Evolutionary conservation across 345 rosid genomes (phyloP).

Genomic region (Euphorbia pulcherrima): DNA sequence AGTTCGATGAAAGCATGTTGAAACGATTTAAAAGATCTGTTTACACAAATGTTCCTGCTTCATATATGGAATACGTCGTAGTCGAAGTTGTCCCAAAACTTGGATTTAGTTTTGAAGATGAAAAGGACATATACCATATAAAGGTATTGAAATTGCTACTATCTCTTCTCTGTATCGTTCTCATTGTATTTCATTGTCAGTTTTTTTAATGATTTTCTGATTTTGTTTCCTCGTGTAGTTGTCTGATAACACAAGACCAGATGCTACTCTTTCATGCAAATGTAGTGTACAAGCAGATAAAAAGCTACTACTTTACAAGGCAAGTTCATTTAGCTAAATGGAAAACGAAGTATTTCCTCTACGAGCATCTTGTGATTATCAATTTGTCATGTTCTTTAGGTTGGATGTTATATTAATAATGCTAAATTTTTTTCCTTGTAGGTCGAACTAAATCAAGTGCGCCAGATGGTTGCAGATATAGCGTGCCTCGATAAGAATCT

Average conservation of each 20-base stretch:
- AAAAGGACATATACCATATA: constrained; percentile 50
- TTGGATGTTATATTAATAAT: constrained; percentile 2
- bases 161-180: not conserved
- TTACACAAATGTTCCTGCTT: constrained; percentile 39
- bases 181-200: not conserved
- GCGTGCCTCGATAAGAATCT: constrained; percentile 56
- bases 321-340: constrained; percentile 25
- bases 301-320: constrained; percentile 51
- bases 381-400: not conserved
- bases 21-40: constrained; percentile 30
- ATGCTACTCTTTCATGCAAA: constrained; percentile 46
- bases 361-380: not conserved
- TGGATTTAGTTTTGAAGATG: constrained; percentile 29
- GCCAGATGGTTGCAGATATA: constrained; percentile 52
- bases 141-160: constrained; percentile 35
- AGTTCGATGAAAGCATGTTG: constrained; percentile 25
- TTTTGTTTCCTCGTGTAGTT: constrained; percentile 33
- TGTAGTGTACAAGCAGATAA: constrained; percentile 42
- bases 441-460: constrained; percentile 42
- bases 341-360: not conserved
- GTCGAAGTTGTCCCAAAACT: constrained; percentile 35
- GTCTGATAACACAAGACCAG: constrained; percentile 25
- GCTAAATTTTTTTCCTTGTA: constrained; percentile 19
- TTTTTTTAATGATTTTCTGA: constrained; percentile 5
- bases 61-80: constrained; percentile 31